These are phyloP conservation scores for Colletotrichum sp. DNA, from an alignment of 2,329 filamentous ascomycete species.

Conservation along the genomic window DNA sequence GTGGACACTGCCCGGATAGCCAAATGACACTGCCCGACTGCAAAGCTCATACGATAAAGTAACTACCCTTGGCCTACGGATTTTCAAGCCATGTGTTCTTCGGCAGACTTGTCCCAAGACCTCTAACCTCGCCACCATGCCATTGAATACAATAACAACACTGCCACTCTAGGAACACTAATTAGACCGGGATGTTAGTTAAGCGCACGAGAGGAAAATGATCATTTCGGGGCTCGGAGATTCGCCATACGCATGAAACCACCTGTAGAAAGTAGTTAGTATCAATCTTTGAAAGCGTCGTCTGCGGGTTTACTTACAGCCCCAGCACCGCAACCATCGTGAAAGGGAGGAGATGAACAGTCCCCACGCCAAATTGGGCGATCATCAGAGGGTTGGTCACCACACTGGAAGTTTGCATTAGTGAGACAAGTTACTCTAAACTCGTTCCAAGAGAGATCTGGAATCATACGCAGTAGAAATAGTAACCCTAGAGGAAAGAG, in stretches of 20 bases:
- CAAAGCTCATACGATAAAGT: background rate
- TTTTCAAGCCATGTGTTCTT: background rate
- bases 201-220: background rate
- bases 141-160: background rate
- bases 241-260: background rate
- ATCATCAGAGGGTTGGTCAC: background rate
- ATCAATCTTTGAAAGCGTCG: background rate
- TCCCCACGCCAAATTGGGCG: background rate
- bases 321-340: background rate
- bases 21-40: too few relatives aligned
- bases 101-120: background rate
- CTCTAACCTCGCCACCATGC: background rate
- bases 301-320: background rate
- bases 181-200: background rate
- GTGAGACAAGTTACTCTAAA: background rate
- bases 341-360: background rate
- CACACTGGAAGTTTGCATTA: background rate
- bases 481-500: background rate
- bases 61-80: background rate
- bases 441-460: background rate
- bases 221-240: background rate
- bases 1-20: too few relatives aligned
- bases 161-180: background rate
- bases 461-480: background rate
- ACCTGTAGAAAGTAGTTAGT: background rate